A percentile compares a stretch with the other conserved stretches of the same genome.
phyloP scores from a whole-genome alignment of 768 basidiomycete genomes.

The Boletus vinaceobasis region DNA sequence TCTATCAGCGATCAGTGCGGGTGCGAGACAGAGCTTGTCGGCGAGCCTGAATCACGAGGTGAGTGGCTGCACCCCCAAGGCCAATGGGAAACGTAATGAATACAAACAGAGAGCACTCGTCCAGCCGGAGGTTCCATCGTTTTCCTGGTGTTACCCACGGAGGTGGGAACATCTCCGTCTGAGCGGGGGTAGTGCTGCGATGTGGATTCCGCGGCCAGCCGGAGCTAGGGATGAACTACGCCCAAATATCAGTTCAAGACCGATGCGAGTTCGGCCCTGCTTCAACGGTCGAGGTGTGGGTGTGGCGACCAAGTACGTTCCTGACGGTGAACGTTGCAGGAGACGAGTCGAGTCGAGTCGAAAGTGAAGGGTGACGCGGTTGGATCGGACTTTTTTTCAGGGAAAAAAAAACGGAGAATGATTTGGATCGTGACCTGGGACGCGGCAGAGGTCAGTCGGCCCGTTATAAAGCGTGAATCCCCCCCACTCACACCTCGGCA shows the following conservation, averaged over 20 bases:
- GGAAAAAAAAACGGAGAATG: background rate
- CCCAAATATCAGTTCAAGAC: background rate
- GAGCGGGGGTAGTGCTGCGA: constrained; percentile 2
- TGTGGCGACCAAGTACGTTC: background rate
- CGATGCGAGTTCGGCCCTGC: background rate
- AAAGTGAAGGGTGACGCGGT: background rate
- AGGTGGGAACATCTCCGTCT: background rate
- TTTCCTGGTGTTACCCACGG: background rate
- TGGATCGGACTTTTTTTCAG: background rate
- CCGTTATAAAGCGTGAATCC: background rate
- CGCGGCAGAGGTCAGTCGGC: background rate
- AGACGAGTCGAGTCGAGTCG: background rate
- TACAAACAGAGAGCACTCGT: background rate
- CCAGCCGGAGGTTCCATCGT: background rate
- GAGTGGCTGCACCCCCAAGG: background rate
- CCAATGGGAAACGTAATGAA: background rate
- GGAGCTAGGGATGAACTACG: background rate
- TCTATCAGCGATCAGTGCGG: background rate
- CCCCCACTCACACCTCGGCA: background rate
- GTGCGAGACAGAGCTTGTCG: background rate
- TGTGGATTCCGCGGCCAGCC: background rate
- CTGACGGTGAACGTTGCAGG: background rate
- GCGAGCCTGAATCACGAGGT: background rate
- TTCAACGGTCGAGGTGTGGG: background rate
- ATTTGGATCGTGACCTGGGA: no score